phyloP scores from a whole-genome alignment of 1,284 basidiomycete genomes.

The Ganoderma resinaceum region DNA sequence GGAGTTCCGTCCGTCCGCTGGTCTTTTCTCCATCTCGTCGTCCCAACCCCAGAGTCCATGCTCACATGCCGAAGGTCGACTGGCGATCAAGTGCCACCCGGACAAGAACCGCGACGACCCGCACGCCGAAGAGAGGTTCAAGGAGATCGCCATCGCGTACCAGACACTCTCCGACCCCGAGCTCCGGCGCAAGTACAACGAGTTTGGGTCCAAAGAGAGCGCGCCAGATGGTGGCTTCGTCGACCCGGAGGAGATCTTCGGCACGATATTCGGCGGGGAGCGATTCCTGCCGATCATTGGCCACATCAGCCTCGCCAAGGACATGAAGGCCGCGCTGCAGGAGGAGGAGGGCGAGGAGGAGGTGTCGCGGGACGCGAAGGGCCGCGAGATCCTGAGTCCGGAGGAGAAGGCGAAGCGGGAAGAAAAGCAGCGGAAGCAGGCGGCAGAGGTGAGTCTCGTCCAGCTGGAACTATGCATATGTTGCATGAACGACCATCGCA shows the following conservation, averaged over 20 bases:
- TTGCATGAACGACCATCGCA: conserved; percentile 37
- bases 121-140: conserved; percentile 89
- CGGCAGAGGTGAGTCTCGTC: conserved; percentile 63
- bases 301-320: conserved; percentile 84
- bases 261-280: conserved; percentile 91
- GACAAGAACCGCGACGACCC: conserved; percentile 97
- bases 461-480: conserved; percentile 13
- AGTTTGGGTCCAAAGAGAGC: conserved; percentile 84
- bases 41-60: not conserved
- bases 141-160: conserved; percentile 89
- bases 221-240: conserved; percentile 79
- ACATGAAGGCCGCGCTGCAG: conserved; percentile 98
- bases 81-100: conserved; percentile 93
- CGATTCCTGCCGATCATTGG: conserved; percentile 86
- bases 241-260: conserved; percentile 91
- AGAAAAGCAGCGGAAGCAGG: conserved; percentile 73
- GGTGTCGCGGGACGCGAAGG: conserved; percentile 67
- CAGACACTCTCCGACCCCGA: conserved; percentile 88
- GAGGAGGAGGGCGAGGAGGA: conserved; percentile 76
- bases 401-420: conserved; percentile 86
- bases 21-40: not conserved
- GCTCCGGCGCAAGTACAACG: conserved; percentile 93
- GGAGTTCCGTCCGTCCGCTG: not conserved
- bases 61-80: conserved; percentile 61
- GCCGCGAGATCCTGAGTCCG: conserved; percentile 74